These are phyloP conservation scores for Roridomyces roridus DNA, from an alignment of 768 basidiomycete genomes.

Conservation along the genomic window DNA sequence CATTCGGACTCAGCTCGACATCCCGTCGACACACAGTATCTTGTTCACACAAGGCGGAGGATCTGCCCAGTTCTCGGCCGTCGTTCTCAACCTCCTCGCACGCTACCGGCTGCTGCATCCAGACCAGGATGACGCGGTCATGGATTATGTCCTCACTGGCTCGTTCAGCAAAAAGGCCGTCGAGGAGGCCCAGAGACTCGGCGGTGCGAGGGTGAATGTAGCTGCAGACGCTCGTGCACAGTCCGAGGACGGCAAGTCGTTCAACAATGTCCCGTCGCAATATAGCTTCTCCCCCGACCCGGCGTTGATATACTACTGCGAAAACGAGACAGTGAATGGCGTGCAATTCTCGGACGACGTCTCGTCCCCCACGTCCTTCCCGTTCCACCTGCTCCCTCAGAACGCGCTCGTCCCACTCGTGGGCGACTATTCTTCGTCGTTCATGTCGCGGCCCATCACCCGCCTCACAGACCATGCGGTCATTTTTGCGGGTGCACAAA, in stretches of 20 bases:
- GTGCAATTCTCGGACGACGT: constrained; percentile 79
- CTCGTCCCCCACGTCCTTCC: constrained; percentile 71
- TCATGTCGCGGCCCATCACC: constrained; percentile 94
- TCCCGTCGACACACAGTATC: constrained; percentile 85
- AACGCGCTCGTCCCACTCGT: constrained; percentile 78
- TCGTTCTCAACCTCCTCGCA: constrained; percentile 91
- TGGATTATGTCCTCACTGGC: constrained; percentile 94
- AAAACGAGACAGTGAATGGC: constrained; percentile 98
- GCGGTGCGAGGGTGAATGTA: constrained; percentile 64
- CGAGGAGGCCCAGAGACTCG: constrained; percentile 81
- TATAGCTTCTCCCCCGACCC: constrained; percentile 84
- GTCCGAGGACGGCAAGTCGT: constrained; percentile 71
- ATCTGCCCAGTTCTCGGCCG: constrained; percentile 88
- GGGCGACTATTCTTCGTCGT: constrained; percentile 94
- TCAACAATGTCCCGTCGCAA: constrained; percentile 81
- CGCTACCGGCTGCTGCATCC: constrained; percentile 81
- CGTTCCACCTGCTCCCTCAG: constrained; percentile 74
- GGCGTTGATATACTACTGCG: constrained; percentile 96
- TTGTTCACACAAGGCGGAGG: constrained; percentile 97
- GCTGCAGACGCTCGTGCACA: constrained; percentile 71
- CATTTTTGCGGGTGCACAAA: constrained; percentile 97
- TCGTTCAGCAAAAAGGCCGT: constrained; percentile 90
- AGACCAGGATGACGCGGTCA: constrained; percentile 58
- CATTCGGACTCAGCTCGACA: constrained; percentile 76
- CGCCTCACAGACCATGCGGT: constrained; percentile 88